phyloP scores from a whole-genome alignment of 805 yeast species.

The Cyberlindnera subsufficiens region DNA sequence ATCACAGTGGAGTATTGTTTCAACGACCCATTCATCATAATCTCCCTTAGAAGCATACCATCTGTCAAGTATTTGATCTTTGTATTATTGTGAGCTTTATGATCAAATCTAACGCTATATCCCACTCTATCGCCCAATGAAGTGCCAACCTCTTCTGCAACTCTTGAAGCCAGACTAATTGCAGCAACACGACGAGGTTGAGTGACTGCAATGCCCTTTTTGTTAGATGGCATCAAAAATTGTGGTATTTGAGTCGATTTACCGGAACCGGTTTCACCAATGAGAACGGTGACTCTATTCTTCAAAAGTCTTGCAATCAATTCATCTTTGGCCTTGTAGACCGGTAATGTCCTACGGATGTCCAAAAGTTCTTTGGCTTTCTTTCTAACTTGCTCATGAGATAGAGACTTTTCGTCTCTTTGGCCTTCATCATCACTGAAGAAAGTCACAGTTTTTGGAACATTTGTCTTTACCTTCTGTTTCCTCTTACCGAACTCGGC shows the following conservation, averaged over 20 bases:
- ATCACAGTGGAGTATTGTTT: slow-evolving; percentile 67
- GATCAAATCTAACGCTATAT: slow-evolving; percentile 88
- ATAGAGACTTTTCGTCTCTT: slow-evolving; percentile 11
- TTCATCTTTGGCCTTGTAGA: slow-evolving; percentile 62
- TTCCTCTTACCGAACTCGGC: neutral
- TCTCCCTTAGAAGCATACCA: slow-evolving; percentile 93
- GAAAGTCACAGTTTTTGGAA: slow-evolving; percentile 30
- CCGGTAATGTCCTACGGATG: slow-evolving; percentile 61
- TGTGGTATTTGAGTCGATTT: slow-evolving; percentile 97
- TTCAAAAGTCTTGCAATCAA: slow-evolving; percentile 47
- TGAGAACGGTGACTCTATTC: slow-evolving; percentile 69
- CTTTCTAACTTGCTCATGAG: slow-evolving; percentile 27
- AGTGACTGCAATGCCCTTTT: slow-evolving; percentile 75
- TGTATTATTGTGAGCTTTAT: slow-evolving; percentile 53
- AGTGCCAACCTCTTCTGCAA: slow-evolving; percentile 81
- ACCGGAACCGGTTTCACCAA: slow-evolving; percentile 98
- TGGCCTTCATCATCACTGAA: slow-evolving; percentile 32
- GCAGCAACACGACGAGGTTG: slow-evolving; percentile 99
- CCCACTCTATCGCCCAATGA: slow-evolving; percentile 79
- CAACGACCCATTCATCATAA: slow-evolving; percentile 67
- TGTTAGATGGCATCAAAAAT: slow-evolving; percentile 51
- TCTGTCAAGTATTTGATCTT: slow-evolving; percentile 84
- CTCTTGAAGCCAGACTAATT: slow-evolving; percentile 87
- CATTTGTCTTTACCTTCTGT: slow-evolving; percentile 4
- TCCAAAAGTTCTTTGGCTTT: slow-evolving; percentile 40